A percentile compares a stretch with the other conserved stretches of the same genome.
Evolutionary conservation across 2,329 filamentous ascomycete species (phyloP).

Genomic region (Exophiala sideris): DNA sequence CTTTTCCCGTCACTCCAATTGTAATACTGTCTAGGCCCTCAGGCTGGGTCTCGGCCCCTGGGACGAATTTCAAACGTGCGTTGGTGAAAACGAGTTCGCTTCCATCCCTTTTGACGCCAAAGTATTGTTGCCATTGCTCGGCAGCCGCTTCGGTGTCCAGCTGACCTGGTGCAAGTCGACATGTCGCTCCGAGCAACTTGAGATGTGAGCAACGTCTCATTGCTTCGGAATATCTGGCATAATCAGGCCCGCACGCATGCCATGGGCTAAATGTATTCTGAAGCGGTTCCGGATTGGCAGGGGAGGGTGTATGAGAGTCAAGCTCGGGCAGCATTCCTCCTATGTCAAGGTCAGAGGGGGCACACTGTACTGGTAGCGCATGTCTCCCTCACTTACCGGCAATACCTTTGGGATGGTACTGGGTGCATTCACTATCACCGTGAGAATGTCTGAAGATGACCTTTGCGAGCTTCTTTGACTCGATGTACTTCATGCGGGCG

Average conservation of each 20-base stretch:
- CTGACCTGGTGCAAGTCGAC: conserved; percentile 39
- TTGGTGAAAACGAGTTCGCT: conserved; percentile 34
- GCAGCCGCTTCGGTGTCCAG: conserved; percentile 36
- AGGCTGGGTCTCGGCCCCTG: conserved; percentile 31
- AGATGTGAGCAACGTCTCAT: conserved; percentile 40
- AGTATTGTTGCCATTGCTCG: conserved; percentile 41
- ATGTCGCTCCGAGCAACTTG: conserved; percentile 34
- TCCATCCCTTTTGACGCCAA: conserved; percentile 31
- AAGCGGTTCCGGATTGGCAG: conserved; percentile 39
- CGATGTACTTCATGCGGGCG: conserved; percentile 37
- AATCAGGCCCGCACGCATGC: conserved; percentile 42
- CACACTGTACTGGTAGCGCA: neutral
- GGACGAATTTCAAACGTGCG: conserved; percentile 36
- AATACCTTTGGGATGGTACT: conserved; percentile 46
- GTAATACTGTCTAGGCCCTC: conserved; percentile 41
- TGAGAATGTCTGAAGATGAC: conserved; percentile 38
- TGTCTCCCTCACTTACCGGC: conserved; percentile 31
- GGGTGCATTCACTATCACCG: conserved; percentile 36
- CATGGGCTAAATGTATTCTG: conserved; percentile 41
- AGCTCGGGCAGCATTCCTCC: conserved; percentile 46
- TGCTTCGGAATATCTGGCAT: conserved; percentile 33
- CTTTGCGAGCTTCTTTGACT: conserved; percentile 34
- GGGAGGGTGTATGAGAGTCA: conserved; percentile 37
- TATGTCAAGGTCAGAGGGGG: conserved; percentile 7
- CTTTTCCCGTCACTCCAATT: conserved; percentile 37